phyloP scores from a whole-genome alignment of 129 eudicot species.

The Tagetes erecta region DNA sequence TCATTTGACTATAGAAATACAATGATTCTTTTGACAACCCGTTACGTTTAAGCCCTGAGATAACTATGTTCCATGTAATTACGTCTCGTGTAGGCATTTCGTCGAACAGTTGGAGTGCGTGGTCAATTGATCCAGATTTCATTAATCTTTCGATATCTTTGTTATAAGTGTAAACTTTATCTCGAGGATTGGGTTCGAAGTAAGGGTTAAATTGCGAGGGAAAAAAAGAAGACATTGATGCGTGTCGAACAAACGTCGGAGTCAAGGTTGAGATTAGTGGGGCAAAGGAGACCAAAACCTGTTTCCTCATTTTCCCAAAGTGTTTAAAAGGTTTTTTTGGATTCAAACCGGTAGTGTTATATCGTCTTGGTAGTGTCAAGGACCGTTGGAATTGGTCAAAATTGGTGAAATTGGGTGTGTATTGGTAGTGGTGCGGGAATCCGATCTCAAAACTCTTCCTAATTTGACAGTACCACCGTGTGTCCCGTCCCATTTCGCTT shows the following conservation, averaged over 20 bases:
- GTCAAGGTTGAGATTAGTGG: slow-evolving; percentile 30
- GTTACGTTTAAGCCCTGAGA: slow-evolving; percentile 55
- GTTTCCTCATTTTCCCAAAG: slow-evolving; percentile 32
- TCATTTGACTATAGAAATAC: slow-evolving; percentile 53
- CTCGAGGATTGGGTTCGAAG: slow-evolving; percentile 31
- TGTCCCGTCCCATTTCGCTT: too few species aligned
- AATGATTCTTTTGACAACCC: slow-evolving; percentile 44
- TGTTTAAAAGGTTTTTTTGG: too few species aligned
- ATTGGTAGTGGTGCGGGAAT: too few species aligned
- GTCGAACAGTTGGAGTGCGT: slow-evolving; percentile 68
- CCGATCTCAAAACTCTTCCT: too few species aligned
- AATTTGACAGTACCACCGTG: too few species aligned
- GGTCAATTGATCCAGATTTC: slow-evolving; percentile 42
- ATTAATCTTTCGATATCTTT: slow-evolving; percentile 35
- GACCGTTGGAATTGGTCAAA: too few species aligned
- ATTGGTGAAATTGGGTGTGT: too few species aligned
- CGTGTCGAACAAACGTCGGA: slow-evolving; percentile 23
- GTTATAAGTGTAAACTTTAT: slow-evolving; percentile 34
- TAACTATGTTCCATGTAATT: slow-evolving; percentile 67
- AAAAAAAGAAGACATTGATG: slow-evolving; percentile 19
- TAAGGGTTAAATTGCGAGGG: slow-evolving; percentile 31
- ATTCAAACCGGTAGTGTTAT: too few species aligned
- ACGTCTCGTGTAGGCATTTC: slow-evolving; percentile 63
- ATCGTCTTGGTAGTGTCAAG: too few species aligned
- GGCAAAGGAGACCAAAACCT: slow-evolving; percentile 17